Conservation (phyloP, 495 filamentous ascomycete species). For the Tuber microsphaerosporum region DNA sequence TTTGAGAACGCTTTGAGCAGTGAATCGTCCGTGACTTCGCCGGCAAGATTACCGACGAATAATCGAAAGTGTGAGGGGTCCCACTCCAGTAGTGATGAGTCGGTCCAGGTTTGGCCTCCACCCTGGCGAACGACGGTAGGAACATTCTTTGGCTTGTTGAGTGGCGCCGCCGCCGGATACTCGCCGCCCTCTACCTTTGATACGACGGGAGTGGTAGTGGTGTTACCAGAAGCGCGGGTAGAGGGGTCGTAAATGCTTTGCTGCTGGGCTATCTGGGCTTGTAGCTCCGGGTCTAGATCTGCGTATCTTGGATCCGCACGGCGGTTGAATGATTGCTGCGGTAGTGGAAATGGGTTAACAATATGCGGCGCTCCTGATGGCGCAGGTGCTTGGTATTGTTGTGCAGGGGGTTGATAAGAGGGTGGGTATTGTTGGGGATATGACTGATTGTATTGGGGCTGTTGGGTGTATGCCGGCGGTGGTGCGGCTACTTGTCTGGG, state of each 20-base stretch:
- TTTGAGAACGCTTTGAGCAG: slow-evolving; percentile 85
- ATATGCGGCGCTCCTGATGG: slow-evolving; percentile 63
- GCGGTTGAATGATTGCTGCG: slow-evolving; percentile 38
- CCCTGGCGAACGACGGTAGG: slow-evolving; percentile 78
- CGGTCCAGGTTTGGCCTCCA: slow-evolving; percentile 84
- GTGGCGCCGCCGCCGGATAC: slow-evolving; percentile 9
- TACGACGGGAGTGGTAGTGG: slow-evolving; percentile 46
- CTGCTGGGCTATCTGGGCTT: slow-evolving; percentile 93
- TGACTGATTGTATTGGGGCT: slow-evolving; percentile 21
- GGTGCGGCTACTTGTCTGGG: slow-evolving; percentile 56
- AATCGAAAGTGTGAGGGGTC: slow-evolving; percentile 89
- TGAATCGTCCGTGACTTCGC: slow-evolving; percentile 94
- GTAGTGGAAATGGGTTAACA: slow-evolving; percentile 74
- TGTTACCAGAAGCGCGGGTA: slow-evolving; percentile 45
- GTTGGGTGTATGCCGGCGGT: slow-evolving; percentile 29
- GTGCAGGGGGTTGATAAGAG: slow-evolving; percentile 17
- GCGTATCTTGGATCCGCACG: slow-evolving; percentile 45
- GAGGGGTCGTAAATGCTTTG: slow-evolving; percentile 77
- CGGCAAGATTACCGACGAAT: slow-evolving; percentile 95
- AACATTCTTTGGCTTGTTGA: slow-evolving; percentile 45
- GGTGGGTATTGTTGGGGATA: slow-evolving; percentile 36
- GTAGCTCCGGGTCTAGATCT: slow-evolving; percentile 72
- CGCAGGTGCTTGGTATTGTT: slow-evolving; percentile 41
- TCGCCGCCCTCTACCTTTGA: slow-evolving; percentile 44
- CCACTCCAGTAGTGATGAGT: slow-evolving; percentile 84